phyloP scores from a whole-genome alignment of 805 yeast genomes.

The Candida ovalis region DNA sequence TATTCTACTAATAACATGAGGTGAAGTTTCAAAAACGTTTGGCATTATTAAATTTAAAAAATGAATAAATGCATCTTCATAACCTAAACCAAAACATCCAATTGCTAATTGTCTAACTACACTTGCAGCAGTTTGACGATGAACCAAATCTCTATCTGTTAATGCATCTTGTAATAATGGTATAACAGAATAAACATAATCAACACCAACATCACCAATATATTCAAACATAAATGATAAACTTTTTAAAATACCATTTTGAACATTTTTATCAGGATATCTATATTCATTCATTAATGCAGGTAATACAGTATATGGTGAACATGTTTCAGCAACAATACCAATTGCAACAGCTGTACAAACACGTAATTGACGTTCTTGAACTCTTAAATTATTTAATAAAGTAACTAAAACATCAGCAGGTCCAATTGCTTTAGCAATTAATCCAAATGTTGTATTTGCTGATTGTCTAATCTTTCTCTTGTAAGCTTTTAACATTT shows the following conservation, averaged over 20 bases:
- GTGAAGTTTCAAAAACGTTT: slow-evolving; percentile 89
- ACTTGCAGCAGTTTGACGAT: slow-evolving; percentile 91
- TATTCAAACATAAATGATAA: slow-evolving; percentile 90
- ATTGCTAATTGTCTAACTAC: slow-evolving; percentile 80
- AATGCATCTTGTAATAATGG: slow-evolving; percentile 86
- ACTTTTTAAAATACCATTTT: slow-evolving; percentile 91
- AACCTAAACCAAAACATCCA: slow-evolving; percentile 69
- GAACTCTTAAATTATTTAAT: slow-evolving; percentile 80
- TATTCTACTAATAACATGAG: slow-evolving; percentile 85
- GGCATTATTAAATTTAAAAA: slow-evolving; percentile 80
- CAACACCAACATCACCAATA: slow-evolving; percentile 73
- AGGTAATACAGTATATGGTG: slow-evolving; percentile 90
- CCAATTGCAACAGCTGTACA: slow-evolving; percentile 98
- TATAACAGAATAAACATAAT: slow-evolving; percentile 74
- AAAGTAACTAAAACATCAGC: slow-evolving; percentile 86
- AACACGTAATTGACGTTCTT: slow-evolving; percentile 93
- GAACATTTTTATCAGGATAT: slow-evolving; percentile 88
- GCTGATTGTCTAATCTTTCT: slow-evolving; percentile 80
- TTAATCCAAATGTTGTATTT: slow-evolving; percentile 84
- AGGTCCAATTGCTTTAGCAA: slow-evolving; percentile 93
- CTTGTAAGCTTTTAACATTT: slow-evolving; percentile 77
- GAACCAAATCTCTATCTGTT: slow-evolving; percentile 86
- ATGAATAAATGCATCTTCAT: slow-evolving; percentile 82
- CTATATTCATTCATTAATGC: slow-evolving; percentile 94
- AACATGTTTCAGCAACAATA: slow-evolving; percentile 89